phyloP scores from a whole-genome alignment of 2,329 filamentous ascomycete species.

The Alternaria postmessia region DNA sequence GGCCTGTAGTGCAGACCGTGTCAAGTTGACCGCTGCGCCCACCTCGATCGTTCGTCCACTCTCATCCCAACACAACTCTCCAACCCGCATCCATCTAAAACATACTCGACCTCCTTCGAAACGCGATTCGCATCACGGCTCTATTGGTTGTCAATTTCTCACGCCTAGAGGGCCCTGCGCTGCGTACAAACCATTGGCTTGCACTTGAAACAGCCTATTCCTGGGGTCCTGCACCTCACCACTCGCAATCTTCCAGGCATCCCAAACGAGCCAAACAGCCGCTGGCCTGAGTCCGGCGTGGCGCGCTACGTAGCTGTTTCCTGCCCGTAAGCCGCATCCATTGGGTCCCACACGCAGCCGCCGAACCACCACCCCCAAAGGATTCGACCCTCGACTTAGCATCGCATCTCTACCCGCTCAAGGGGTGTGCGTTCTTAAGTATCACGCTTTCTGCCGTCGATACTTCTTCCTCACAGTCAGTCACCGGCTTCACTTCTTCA shows the following conservation, averaged over 20 bases:
- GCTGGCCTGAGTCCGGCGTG: slow-evolving; percentile 38
- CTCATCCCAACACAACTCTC: slow-evolving; percentile 4
- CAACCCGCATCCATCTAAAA: slow-evolving; percentile 40
- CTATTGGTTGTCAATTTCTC: slow-evolving; percentile 46
- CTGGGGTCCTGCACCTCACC: slow-evolving; percentile 36
- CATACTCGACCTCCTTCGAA: slow-evolving; percentile 41
- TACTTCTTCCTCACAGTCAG: slow-evolving; percentile 38
- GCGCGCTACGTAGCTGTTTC: slow-evolving; percentile 41
- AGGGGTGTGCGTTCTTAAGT: slow-evolving; percentile 39
- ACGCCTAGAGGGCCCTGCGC: slow-evolving; percentile 33
- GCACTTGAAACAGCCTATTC: slow-evolving; percentile 50
- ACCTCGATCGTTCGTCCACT: slow-evolving; percentile 10
- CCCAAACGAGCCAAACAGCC: slow-evolving; percentile 45
- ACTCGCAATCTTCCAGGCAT: slow-evolving; percentile 37
- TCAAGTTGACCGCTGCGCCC: slow-evolving; percentile 11
- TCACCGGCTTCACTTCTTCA: slow-evolving; percentile 38
- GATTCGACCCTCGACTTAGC: slow-evolving; percentile 28
- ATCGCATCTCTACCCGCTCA: slow-evolving; percentile 25
- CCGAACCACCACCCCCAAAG: slow-evolving; percentile 36
- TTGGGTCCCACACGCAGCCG: slow-evolving; percentile 41
- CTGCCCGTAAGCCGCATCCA: slow-evolving; percentile 27
- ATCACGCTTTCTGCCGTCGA: slow-evolving; percentile 40
- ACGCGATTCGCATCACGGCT: slow-evolving; percentile 33
- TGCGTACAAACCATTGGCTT: slow-evolving; percentile 39
- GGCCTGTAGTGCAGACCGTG: slow-evolving; percentile 20